Evolutionary conservation across 257 asterid genomes (phyloP), one percentile per base, ranked within the genome.

Genomic region (Salvia hispanica): DNA sequence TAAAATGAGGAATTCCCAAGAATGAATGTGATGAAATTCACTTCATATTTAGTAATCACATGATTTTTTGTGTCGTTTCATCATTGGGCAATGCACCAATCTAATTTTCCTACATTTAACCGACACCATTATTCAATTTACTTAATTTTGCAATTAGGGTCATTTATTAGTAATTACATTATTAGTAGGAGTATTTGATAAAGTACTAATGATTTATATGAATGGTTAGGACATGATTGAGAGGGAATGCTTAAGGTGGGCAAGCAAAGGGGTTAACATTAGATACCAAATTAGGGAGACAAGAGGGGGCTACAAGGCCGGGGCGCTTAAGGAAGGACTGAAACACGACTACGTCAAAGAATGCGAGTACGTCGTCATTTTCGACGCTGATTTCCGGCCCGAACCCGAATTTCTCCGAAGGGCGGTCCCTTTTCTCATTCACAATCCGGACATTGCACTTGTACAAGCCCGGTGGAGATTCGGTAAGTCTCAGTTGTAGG

Each of bases 381-480:
- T 93, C 64, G 99, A 93, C 6, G 99, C 99, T 0, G 99, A 90
- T 76, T 93, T 93, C 33, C 89, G 96, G 11, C 99, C 99, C 6
- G 99, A 93, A 13, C 95, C 96, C 3, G 98, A 93, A 36, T 93
- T 90, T 44, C 96, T 93, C 67, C 72, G 85, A 3, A 92, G 98
- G 0, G 64, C 98, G 6, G 84, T 93, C 69, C 98, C 98, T 0
- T 93, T 90, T 15, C 86, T 88, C 13, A 74, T 93, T 46, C 94
- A 90, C 67, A 90, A 90, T 61, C 83, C 80, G 34, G 81, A 86
- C 7, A 71, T 93, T 25, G 99, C 99, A 4, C 95, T 93, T 1
- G 99, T 90, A 2, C 98, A 93, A 78, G 88, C 88, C 34, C 96
- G 98, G 15, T 93, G 98, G 98, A 91, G 97, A 44, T 93, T 93